Percentiles rank a stretch among this genome's conserved stretches.
phyloP scores from a whole-genome alignment of 495 filamentous ascomycete genomes.

The Trypethelium eluteriae region DNA sequence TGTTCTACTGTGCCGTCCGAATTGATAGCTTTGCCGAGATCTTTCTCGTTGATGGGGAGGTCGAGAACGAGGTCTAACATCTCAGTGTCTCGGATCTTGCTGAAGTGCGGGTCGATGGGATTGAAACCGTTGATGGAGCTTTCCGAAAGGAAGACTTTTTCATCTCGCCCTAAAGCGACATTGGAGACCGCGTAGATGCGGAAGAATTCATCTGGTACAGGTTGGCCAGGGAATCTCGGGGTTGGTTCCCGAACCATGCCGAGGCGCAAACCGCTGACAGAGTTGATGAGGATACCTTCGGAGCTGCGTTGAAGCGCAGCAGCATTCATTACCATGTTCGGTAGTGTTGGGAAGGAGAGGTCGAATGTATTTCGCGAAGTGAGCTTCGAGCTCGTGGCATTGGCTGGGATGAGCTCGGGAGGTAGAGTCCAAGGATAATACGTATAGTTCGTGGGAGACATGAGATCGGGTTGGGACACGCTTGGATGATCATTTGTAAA shows the following conservation, averaged over 20 bases:
- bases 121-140: slow-evolving; percentile 65
- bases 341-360: slow-evolving; percentile 70
- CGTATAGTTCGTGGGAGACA: slow-evolving; percentile 65
- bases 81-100: slow-evolving; percentile 61
- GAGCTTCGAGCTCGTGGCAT: slow-evolving; percentile 64
- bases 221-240: neutral
- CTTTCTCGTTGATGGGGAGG: slow-evolving; percentile 6
- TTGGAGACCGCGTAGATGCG: slow-evolving; percentile 59
- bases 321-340: slow-evolving; percentile 47
- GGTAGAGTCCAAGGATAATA: slow-evolving; percentile 93
- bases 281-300: slow-evolving; percentile 72
- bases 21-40: neutral
- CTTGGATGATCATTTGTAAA: slow-evolving; percentile 47
- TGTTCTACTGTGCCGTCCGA: neutral
- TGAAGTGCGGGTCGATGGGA: slow-evolving; percentile 74
- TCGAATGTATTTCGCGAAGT: slow-evolving; percentile 57
- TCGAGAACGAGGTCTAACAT: slow-evolving; percentile 60
- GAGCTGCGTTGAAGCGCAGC: slow-evolving; percentile 33
- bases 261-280: slow-evolving; percentile 68
- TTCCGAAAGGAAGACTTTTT: slow-evolving; percentile 75
- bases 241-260: slow-evolving; percentile 62
- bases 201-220: slow-evolving; percentile 23
- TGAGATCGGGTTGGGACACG: slow-evolving; percentile 50
- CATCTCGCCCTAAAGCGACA: slow-evolving; percentile 76
- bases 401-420: slow-evolving; percentile 57